Conservation (phyloP, 2,329 filamentous ascomycete genomes). For the Venturia carpophila region DNA sequence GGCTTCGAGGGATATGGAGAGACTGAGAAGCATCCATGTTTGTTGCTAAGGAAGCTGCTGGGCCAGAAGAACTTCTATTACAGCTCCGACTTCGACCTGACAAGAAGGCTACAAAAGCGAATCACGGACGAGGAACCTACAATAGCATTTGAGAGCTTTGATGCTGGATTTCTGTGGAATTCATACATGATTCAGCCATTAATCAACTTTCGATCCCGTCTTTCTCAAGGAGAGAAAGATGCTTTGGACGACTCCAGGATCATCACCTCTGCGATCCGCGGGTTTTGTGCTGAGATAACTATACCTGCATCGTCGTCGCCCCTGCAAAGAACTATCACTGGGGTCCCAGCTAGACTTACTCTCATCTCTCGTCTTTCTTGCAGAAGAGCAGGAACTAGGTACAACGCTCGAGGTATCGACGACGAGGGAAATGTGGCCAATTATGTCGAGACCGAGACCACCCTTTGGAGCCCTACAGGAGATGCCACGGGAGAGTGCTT, state of each 20-base stretch:
- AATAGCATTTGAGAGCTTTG: slow-evolving; percentile 87
- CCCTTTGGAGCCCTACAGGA: slow-evolving; percentile 72
- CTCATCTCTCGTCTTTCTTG: slow-evolving; percentile 90
- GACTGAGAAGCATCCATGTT: slow-evolving; percentile 74
- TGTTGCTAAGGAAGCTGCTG: slow-evolving; percentile 83
- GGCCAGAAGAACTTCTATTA: slow-evolving; percentile 96
- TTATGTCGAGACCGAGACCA: slow-evolving; percentile 95
- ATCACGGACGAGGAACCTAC: slow-evolving; percentile 61
- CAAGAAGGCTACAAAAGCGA: slow-evolving; percentile 78
- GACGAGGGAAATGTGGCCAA: slow-evolving; percentile 97
- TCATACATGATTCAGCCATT: slow-evolving; percentile 96
- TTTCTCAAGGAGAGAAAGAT: slow-evolving; percentile 66
- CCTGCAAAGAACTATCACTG: slow-evolving; percentile 53
- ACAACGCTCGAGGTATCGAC: slow-evolving; percentile 95
- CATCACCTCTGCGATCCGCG: slow-evolving; percentile 86
- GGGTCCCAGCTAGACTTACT: slow-evolving; percentile 75
- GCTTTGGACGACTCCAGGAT: slow-evolving; percentile 81
- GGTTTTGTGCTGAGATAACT: slow-evolving; percentile 80
- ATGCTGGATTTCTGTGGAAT: slow-evolving; percentile 93
- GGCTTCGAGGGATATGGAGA: slow-evolving; percentile 54
- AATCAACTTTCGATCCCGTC: slow-evolving; percentile 75
- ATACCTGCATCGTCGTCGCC: slow-evolving; percentile 72
- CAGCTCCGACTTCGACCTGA: slow-evolving; percentile 95
- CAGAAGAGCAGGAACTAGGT: slow-evolving; percentile 81
- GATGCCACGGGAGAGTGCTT: slow-evolving; percentile 54